phyloP scores from a whole-genome alignment of 75 land plant genomes.

The Adiantum capillusveneris region DNA sequence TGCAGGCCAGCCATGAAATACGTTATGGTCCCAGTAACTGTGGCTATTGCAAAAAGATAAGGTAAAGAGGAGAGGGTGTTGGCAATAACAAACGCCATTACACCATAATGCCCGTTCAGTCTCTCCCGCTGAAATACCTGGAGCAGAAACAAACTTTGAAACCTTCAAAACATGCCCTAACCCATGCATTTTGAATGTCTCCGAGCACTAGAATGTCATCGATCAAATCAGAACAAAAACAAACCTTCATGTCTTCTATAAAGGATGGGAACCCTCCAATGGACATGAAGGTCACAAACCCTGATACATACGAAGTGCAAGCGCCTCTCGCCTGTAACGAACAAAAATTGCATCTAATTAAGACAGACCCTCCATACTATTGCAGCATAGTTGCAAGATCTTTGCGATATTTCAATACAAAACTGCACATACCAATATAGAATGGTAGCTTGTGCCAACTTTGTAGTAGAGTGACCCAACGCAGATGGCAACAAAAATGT shows the following conservation, averaged over 20 bases:
- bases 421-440: slow-evolving; percentile 64
- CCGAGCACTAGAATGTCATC: too few relatives aligned
- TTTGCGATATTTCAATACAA: neutral
- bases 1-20: slow-evolving; percentile 94
- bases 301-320: slow-evolving; percentile 79
- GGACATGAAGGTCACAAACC: slow-evolving; percentile 88
- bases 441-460: slow-evolving; percentile 63
- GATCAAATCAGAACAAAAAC: neutral
- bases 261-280: slow-evolving; percentile 91
- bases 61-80: slow-evolving; percentile 90
- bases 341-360: neutral
- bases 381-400: neutral
- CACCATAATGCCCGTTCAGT: slow-evolving; percentile 94
- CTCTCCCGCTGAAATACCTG: slow-evolving; percentile 97
- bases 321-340: slow-evolving; percentile 77
- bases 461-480: slow-evolving; percentile 86
- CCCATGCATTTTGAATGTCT: neutral
- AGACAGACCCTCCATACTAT: neutral
- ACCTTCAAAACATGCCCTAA: neutral
- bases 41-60: slow-evolving; percentile 64
- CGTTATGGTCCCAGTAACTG: slow-evolving; percentile 60
- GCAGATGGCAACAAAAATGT: slow-evolving; percentile 78
- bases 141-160: neutral
- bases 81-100: slow-evolving; percentile 75
- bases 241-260: slow-evolving; percentile 53